phyloP scores from a whole-genome alignment of 805 yeast species.

The Barnettozyma californica region DNA sequence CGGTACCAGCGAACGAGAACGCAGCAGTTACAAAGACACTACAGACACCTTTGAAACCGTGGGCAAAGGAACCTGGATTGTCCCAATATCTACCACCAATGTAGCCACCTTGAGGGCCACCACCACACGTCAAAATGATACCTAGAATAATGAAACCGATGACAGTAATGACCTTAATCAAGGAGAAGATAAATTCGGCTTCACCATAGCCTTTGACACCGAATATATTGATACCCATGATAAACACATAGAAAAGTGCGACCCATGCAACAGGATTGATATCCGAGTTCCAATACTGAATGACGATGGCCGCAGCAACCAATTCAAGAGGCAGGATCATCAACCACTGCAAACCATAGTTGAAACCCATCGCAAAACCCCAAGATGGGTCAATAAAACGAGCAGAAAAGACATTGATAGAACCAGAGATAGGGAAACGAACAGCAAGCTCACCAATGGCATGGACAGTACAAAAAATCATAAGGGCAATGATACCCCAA shows the following conservation, averaged over 20 bases:
- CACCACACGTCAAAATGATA: conserved; percentile 55
- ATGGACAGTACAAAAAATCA: conserved; percentile 46
- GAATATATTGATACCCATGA: conserved; percentile 43
- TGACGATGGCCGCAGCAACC: conserved; percentile 48
- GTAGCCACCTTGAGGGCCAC: conserved; percentile 45
- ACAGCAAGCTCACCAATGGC: conserved; percentile 58
- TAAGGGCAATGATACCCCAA: conserved; percentile 43
- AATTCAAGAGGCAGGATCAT: conserved; percentile 46
- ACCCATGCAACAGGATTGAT: conserved; percentile 44
- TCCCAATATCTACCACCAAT: conserved; percentile 42
- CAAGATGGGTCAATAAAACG: conserved; percentile 53
- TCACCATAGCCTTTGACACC: conserved; percentile 53
- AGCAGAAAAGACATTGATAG: conserved; percentile 53
- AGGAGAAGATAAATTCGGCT: conserved; percentile 55
- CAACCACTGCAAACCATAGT: conserved; percentile 48
- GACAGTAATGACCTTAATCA: conserved; percentile 63
- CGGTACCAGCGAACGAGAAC: conserved; percentile 63
- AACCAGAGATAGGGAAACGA: conserved; percentile 64
- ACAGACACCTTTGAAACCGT: conserved; percentile 59
- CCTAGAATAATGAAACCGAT: conserved; percentile 55
- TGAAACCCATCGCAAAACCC: conserved; percentile 60
- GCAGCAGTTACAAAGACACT: conserved; percentile 49
- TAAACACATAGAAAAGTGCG: conserved; percentile 41
- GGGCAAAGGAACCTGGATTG: conserved; percentile 55
- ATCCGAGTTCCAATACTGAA: conserved; percentile 44